Base-by-base conservation (phyloP, 2,329 filamentous ascomycete genomes). In the Penicillium hesseltinei region DNA sequence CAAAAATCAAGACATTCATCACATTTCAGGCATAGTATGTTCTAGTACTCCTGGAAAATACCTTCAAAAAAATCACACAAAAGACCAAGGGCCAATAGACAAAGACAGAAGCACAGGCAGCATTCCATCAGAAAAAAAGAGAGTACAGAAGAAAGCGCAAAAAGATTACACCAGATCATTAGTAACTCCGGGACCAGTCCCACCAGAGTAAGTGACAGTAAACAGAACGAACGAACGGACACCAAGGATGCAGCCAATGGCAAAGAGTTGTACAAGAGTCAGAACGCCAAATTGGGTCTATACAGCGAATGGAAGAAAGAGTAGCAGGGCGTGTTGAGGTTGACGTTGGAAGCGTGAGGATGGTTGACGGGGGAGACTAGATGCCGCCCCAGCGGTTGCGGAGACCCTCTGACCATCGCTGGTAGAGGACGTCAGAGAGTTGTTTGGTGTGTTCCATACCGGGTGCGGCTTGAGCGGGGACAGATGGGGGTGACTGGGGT, bases 371-470 rank as follows among this genome's bases (percentile, higher is more conserved):
- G 44, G 48, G 55, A 59, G 39, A 55, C 60, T 58, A 70, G 25
- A 70, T 47, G 21, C 65, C 77, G 19, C 80, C 78, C 89, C 89
- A 92, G 55, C 89, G 81, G 54, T 84, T 82, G 62, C 87, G 86
- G 66, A 97, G 78, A 2, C 91, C 92, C 57, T 95, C 90, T 3
- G 88, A 86, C 94, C 94, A 99, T 43, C 93, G 85, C 17, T 88
- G 86, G 76, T 97, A 97, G 21, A 99, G 83, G 21, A 96, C 90
- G 72, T 97, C 92, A 1, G 90, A 91, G 38, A 97, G 81, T 71
- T 96, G 86, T 70, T 91, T 91, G 63, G 89, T 90, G 75, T 97
- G 93, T 74, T 97, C 92, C 90, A 97, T 93, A 2, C 92, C 93
- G 1, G 86, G 83, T 56, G 82, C 77, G 47, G 78, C 72, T 62